These are phyloP conservation scores for Apiotrichum laibachii DNA, from an alignment of 1,284 basidiomycete genomes.

Conservation along the genomic window DNA sequence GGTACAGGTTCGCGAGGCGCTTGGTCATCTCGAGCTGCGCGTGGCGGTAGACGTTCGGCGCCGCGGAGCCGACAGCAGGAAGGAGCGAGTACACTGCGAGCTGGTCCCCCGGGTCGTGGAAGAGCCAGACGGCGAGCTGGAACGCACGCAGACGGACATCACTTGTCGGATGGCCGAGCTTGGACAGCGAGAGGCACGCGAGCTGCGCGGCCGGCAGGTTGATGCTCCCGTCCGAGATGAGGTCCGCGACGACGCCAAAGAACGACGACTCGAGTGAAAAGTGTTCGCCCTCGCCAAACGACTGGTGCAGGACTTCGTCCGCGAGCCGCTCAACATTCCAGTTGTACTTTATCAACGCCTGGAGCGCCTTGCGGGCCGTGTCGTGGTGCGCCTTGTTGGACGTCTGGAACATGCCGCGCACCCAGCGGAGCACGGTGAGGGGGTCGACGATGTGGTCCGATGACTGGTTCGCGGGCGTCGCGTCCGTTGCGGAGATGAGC, in stretches of 20 bases:
- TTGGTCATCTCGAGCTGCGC: constrained; percentile 75
- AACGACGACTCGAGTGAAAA: constrained; percentile 56
- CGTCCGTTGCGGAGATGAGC: constrained; percentile 37
- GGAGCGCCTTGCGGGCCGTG: constrained; percentile 63
- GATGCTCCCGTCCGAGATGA: constrained; percentile 48
- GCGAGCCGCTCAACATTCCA: constrained; percentile 63
- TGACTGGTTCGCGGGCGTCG: constrained; percentile 39
- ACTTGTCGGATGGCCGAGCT: constrained; percentile 72
- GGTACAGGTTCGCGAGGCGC: constrained; percentile 76
- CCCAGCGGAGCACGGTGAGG: constrained; percentile 52
- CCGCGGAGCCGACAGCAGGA: constrained; percentile 68
- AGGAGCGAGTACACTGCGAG: constrained; percentile 65
- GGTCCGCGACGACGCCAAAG: constrained; percentile 75
- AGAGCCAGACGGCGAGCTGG: constrained; percentile 70
- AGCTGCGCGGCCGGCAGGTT: constrained; percentile 66
- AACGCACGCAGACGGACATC: constrained; percentile 74
- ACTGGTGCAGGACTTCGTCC: constrained; percentile 67
- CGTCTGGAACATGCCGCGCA: constrained; percentile 52
- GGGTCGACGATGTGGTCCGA: constrained; percentile 49
- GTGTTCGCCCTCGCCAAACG: constrained; percentile 61
- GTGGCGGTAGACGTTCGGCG: constrained; percentile 73
- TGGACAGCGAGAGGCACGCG: constrained; percentile 77
- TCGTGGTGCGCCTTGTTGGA: constrained; percentile 47
- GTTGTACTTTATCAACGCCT: constrained; percentile 65
- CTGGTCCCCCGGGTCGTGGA: constrained; percentile 54